phyloP scores from a whole-genome alignment of 352 stramenopile genomes.

The Phytopythium mirpurense region DNA sequence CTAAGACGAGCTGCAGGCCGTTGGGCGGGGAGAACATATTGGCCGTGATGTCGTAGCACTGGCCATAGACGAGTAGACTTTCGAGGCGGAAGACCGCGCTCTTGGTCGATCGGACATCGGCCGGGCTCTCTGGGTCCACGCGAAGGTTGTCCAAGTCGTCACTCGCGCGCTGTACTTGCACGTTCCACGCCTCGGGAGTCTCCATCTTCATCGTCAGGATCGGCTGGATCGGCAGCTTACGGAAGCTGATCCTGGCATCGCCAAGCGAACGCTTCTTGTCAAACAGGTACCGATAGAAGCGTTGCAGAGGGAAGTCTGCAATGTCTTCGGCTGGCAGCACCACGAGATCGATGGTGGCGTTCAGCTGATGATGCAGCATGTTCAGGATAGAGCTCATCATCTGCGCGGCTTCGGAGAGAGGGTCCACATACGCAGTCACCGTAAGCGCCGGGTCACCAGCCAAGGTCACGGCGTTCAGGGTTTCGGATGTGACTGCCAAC shows the following conservation, averaged over 20 bases:
- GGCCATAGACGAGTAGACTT: constrained; percentile 86
- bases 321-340: constrained; percentile 65
- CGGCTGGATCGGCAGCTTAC: constrained; percentile 72
- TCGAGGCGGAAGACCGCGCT: constrained; percentile 85
- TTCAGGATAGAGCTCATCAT: constrained; percentile 83
- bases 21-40: constrained; percentile 81
- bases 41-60: constrained; percentile 84
- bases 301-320: constrained; percentile 85
- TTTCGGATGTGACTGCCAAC: constrained; percentile 29
- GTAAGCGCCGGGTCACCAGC: constrained; percentile 44
- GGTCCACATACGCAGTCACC: constrained; percentile 86
- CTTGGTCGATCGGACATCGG: constrained; percentile 53
- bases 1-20: constrained; percentile 89
- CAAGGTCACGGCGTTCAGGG: constrained; percentile 30
- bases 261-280: constrained; percentile 40
- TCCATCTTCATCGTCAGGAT: constrained; percentile 93
- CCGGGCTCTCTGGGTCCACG: constrained; percentile 49
- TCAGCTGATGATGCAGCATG: constrained; percentile 70
- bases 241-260: constrained; percentile 63
- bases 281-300: constrained; percentile 92
- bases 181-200: constrained; percentile 91
- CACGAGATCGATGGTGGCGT: constrained; percentile 65
- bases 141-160: constrained; percentile 93
- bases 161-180: constrained; percentile 63
- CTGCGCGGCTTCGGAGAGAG: constrained; percentile 86